Conservation (phyloP, 805 yeast genomes). For the Maudiozyma serrabonitensis region DNA sequence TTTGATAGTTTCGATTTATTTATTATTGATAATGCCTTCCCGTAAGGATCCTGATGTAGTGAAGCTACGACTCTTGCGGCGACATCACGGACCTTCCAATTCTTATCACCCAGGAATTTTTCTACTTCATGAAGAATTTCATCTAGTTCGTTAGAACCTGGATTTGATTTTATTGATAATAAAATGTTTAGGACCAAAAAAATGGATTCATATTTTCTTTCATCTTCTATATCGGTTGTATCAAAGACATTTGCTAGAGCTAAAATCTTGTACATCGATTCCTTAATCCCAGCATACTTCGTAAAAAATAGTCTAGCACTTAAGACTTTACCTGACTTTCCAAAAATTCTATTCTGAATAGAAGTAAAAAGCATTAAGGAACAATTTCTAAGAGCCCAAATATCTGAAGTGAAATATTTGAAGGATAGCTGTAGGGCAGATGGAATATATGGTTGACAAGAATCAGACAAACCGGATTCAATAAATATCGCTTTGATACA, state of each 20-base stretch:
- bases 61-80: constrained; percentile 64
- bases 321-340: constrained; percentile 36
- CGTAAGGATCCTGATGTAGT: constrained; percentile 30
- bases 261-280: constrained; percentile 38
- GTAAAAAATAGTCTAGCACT: constrained; percentile 66
- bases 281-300: constrained; percentile 45
- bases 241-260: constrained; percentile 17
- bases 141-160: constrained; percentile 42
- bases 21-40: constrained; percentile 25
- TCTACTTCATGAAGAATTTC: constrained; percentile 43
- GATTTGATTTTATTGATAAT: constrained; percentile 54
- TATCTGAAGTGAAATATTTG: constrained; percentile 47
- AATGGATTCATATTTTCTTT: constrained; percentile 38
- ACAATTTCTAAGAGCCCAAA: constrained; percentile 87
- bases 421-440: constrained; percentile 53
- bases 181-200: constrained; percentile 71
- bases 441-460: constrained; percentile 43
- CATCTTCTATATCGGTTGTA: background rate
- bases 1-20: constrained; percentile 11
- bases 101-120: constrained; percentile 39
- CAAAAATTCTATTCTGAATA: constrained; percentile 71
- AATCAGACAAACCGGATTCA: constrained; percentile 55
- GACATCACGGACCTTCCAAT: constrained; percentile 85
- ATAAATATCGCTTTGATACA: constrained; percentile 66
- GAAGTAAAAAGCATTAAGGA: constrained; percentile 89